Base-by-base conservation (phyloP, 768 basidiomycete genomes). In the Tylopilus subfusipes region DNA sequence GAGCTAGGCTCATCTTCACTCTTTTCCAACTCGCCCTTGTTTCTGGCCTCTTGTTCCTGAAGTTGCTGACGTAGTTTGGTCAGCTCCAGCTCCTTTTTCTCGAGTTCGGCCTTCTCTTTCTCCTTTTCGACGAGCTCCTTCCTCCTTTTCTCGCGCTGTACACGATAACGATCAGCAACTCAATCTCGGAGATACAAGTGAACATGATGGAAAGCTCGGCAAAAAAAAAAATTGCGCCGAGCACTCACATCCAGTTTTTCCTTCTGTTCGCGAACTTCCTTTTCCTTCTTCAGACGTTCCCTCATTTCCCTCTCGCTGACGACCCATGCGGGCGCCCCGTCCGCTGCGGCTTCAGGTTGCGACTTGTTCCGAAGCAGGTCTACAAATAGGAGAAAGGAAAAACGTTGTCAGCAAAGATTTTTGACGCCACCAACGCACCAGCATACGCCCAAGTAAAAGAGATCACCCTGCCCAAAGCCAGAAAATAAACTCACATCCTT, bases 291-390 rank as follows among this genome's bases (percentile, higher is more conserved):
- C 56, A 91, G 72, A 60, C 85, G 79, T 71, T 88, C 88, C 58
- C 79, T 78, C 77, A 92, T 82, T 70, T 84, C 82, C 58, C 88
- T 80, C 74, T 93, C 90, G 49, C 77, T 75, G 48, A 79, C 69
- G 16, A 93, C 89, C 92, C 92, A 95, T 36, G 73, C 78, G 1
- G 75, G 76, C 21, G 84, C 85, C 13, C 80, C 83, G 21, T 76
- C 73, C 2, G 90, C 86, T 24, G 91, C 90, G 2, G 78, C 76
- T 63, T 91, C 86, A 3, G 92, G 91, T 50, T 87, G 77, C 21
- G 86, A 84, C 73, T 95, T 94, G 75, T 92, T 86, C 72, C 86
- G 86, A 54, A 96, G 76, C 55, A 95, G 66, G 72, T 90, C 88
- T 90, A 62, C 14, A 52, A 14, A 22, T 46, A 25, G 19, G 30